Evolutionary conservation across 176 grass and related monocot genomes (phyloP).

Genomic region (Aegilops tauschii): DNA sequence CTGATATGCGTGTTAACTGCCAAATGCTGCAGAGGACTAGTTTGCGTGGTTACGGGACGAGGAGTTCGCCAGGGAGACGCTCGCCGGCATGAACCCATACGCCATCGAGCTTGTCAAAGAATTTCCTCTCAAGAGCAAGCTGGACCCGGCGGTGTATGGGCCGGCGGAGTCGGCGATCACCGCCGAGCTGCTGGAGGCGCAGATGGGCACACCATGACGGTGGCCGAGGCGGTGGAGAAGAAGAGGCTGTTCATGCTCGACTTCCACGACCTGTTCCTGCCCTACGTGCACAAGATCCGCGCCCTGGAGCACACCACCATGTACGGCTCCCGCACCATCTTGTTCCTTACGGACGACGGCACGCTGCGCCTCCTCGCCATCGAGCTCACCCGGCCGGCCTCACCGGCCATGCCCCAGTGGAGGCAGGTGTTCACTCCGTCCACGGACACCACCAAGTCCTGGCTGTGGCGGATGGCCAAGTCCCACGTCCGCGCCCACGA

Average conservation of each 20-base stretch:
- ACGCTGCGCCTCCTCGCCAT: conserved; percentile 72
- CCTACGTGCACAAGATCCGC: conserved; percentile 73
- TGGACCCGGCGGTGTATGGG: too few species aligned
- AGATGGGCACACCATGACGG: too few species aligned
- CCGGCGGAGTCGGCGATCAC: too few species aligned
- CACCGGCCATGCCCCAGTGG: conserved; percentile 45
- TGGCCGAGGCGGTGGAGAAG: background rate
- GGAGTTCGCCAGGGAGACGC: too few species aligned
- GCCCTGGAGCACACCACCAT: conserved; percentile 50
- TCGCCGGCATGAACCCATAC: too few species aligned
- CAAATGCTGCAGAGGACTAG: too few species aligned
- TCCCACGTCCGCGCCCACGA: conserved; percentile 79
- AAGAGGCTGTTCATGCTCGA: conserved; percentile 78
- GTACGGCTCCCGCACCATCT: conserved; percentile 76
- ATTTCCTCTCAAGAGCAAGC: too few species aligned
- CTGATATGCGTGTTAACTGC: too few species aligned
- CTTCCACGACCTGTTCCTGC: conserved; percentile 78
- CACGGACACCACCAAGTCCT: conserved; percentile 46
- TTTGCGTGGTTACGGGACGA: too few species aligned
- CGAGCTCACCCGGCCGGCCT: conserved; percentile 67
- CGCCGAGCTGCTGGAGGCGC: too few species aligned
- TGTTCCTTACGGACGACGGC: conserved; percentile 64
- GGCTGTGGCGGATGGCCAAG: conserved; percentile 80
- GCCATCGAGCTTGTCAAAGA: too few species aligned
- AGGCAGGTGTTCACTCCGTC: conserved; percentile 56